Evolutionary conservation across 208 protist species (phyloP), one percentile per base, ranked within the genome.

Genomic region (Trypanosoma lewisi): DNA sequence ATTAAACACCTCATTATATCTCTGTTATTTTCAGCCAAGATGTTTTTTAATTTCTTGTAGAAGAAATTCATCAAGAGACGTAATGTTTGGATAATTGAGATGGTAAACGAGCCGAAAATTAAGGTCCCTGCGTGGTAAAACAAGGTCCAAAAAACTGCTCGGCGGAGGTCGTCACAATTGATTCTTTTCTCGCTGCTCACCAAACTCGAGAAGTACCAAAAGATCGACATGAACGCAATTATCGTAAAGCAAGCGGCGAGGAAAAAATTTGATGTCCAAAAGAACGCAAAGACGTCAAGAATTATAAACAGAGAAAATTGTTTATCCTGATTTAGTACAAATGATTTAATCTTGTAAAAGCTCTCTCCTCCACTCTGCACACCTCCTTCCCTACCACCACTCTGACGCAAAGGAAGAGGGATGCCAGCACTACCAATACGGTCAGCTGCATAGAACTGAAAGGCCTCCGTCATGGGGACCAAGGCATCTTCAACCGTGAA

Each of bases 81-180:
- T 25, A 96, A 71, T 9, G 82, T 78, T 62, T 93, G 74, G 19
- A 97, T 47, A 31, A 96, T 63, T 0, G 93, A 87, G 27, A 97
- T 73, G 36, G 97, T 64, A 17, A 97, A 53, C 23, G 87, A 91
- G 39, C 92, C 93, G 5, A 96, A 59, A n/a, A 86, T 82, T 4
- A 94, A 14, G 4, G 89, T 92, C 8, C 91, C 92, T 4, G 90
- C 49, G 63, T 97, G 89, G 54, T 94, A 97, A 31, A 73, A 47
- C 1, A 93, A 11, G 27, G 66, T 62, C 54, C 67, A 82, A 9
- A 58, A 64, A 19, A 83, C 31, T 19, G 65, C 76, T 17, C 41
- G 67, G 30, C 53, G 49, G 0, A 81, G 19, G n/a, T 57, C 58
- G 36, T 21, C 33, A 28, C 57, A 30, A 17, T 59, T 58, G 25